Evolutionary conservation across 2,329 filamentous ascomycete species (phyloP).

Genomic region (Diaporthe longicolla): DNA sequence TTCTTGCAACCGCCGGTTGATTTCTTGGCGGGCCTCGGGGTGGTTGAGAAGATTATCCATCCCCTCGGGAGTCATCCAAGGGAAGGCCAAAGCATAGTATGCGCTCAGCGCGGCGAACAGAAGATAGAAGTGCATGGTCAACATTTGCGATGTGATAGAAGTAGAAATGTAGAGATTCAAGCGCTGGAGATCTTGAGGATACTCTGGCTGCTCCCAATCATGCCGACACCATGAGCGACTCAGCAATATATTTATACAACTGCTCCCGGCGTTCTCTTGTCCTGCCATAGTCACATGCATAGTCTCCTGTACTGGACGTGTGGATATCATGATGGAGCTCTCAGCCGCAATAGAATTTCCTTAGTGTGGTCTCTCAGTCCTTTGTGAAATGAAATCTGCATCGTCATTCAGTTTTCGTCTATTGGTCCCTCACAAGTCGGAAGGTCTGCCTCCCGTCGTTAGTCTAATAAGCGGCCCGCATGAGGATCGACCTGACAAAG

Average conservation of each 20-base stretch:
- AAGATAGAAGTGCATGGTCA: slow-evolving; percentile 29
- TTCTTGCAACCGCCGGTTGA: slow-evolving; percentile 38
- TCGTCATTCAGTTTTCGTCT: not conserved
- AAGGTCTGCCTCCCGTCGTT: not conserved
- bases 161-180: no score
- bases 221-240: not conserved
- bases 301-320: not conserved
- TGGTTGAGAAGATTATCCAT: slow-evolving; percentile 42
- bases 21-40: slow-evolving; percentile 40
- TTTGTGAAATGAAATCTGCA: not conserved
- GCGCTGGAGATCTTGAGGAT: not conserved
- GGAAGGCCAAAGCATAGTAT: slow-evolving; percentile 35
- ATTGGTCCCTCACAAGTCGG: not conserved
- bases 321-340: not conserved
- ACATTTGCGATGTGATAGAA: no score
- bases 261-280: not conserved
- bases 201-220: no score
- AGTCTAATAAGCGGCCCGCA: slow-evolving; percentile 5
- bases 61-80: slow-evolving; percentile 42
- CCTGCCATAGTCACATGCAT: not conserved
- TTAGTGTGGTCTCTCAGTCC: not conserved
- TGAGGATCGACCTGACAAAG: not conserved
- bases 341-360: not conserved
- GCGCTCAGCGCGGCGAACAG: slow-evolving; percentile 35
- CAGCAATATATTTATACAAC: not conserved